phyloP scores from a whole-genome alignment of 2,329 filamentous ascomycete genomes.

The Penicillium sp. region DNA sequence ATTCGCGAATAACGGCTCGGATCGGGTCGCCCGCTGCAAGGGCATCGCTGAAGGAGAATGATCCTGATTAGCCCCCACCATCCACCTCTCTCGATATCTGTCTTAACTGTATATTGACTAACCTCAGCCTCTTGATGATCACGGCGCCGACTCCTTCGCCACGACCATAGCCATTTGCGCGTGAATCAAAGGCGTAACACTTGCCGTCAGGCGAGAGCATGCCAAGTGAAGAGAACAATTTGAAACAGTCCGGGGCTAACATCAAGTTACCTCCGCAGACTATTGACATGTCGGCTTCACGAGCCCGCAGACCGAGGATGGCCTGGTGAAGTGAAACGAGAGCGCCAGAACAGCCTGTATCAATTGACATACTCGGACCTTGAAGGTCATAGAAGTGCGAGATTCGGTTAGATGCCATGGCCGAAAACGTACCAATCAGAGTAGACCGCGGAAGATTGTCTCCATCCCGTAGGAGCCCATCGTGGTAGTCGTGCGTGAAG shows the following conservation, averaged over 20 bases:
- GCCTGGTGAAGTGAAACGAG: slow-evolving; percentile 4
- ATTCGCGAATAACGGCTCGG: too few relatives aligned
- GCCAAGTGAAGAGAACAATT: too few relatives aligned
- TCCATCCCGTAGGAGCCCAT: not conserved
- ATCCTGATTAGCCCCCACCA: too few relatives aligned
- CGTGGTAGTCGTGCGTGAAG: not conserved
- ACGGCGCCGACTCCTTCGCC: too few relatives aligned
- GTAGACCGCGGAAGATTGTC: not conserved
- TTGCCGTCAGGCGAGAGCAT: too few relatives aligned
- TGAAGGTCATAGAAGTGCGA: slow-evolving; percentile 1
- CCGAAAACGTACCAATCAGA: not conserved
- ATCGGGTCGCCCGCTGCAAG: too few relatives aligned
- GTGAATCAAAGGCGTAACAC: too few relatives aligned
- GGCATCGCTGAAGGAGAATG: too few relatives aligned
- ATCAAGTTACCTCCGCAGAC: not conserved
- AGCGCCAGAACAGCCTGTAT: slow-evolving; percentile 2
- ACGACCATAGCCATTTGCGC: too few relatives aligned
- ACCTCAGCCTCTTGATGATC: too few relatives aligned
- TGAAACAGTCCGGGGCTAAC: not conserved
- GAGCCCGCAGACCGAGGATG: not conserved
- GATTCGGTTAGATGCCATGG: not conserved
- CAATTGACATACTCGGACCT: not conserved
- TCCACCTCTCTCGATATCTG: too few relatives aligned
- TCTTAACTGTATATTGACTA: too few relatives aligned
- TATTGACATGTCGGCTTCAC: not conserved